Base-by-base conservation (phyloP, 768 basidiomycete genomes). In the Lyophyllum decastes region DNA sequence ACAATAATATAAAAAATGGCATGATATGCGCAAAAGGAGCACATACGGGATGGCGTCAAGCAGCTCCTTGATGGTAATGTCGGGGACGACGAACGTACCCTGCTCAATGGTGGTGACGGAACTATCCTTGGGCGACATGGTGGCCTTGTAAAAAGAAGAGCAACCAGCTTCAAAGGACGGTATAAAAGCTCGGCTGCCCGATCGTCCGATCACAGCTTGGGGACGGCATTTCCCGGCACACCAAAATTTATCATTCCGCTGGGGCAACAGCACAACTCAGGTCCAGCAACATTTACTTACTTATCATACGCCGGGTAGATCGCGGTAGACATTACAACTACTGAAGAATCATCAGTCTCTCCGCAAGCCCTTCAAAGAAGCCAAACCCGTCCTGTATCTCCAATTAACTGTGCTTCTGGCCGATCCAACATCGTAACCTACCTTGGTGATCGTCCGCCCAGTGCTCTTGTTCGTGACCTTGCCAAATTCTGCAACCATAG, bases 11-110 rank as follows among this genome's bases (percentile, higher is more conserved):
- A 22, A 56, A 47, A 35, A 9, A 11, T 40, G 6, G 34, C n/a
- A 46, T 22, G 10, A 41, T 30, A 27, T 52, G 55, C 54, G 21
- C 61, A 30, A 43, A 55, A 41, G 54, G 38, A 60, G 44, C 27
- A 81, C 88, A 61, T 67, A 92, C 85, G 95, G 95, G 68, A 97
- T 95, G 17, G 82, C 85, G 46, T 82, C 82, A 51, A 95, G 81
- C 64, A 96, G 70, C 66, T 97, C 90, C 78, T 95, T 97, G 72
- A 95, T 82, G 38, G 90, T 82, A 60, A 94, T 82, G 78, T 94
- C 88, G 21, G 94, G 94, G 61, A 96, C 90, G 25, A 81, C 67
- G 58, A 84, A 82, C 48, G 81, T 78, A 43, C 76, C 80, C 74
- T 90, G 90, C 59, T 87, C 78, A 52, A 79, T 73, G 65, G 69